Percentiles rank a stretch among this genome's conserved stretches.
Conservation (phyloP, 2,329 filamentous ascomycete genomes). For the Teratosphaeria nubilosa region DNA sequence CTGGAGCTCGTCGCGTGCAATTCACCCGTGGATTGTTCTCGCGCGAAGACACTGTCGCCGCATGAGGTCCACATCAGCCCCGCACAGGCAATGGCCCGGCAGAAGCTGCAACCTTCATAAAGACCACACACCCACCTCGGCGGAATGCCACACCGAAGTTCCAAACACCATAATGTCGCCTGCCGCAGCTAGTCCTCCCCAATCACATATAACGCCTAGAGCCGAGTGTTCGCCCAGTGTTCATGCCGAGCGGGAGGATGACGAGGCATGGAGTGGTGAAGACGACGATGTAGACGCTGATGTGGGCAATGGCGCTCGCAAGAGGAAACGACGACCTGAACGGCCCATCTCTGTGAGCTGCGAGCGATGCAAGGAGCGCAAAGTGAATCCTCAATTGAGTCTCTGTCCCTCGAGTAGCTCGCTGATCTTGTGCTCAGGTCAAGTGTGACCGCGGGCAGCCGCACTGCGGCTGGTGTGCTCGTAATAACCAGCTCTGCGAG, state of each 20-base stretch:
- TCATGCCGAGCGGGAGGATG: slow-evolving; percentile 16
- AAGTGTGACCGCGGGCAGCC: slow-evolving; percentile 70
- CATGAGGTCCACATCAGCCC: neutral
- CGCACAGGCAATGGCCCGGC: neutral
- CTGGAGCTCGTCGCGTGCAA: neutral
- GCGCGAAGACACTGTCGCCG: neutral
- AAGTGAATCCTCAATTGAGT: slow-evolving; percentile 41
- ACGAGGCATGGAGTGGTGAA: slow-evolving; percentile 31
- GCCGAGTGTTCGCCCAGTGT: slow-evolving; percentile 12
- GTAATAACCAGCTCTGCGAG: slow-evolving; percentile 56
- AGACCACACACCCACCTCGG: neutral
- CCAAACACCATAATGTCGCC: neutral
- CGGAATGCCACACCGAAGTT: neutral
- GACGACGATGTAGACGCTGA: slow-evolving; percentile 27
- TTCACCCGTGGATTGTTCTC: neutral
- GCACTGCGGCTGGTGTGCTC: slow-evolving; percentile 62
- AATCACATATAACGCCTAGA: slow-evolving; percentile 7
- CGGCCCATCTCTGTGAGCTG: slow-evolving; percentile 45
- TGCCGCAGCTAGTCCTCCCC: slow-evolving; percentile 1
- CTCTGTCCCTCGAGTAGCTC: neutral
- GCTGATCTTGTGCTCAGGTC: slow-evolving; percentile 12
- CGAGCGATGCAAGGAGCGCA: slow-evolving; percentile 71
- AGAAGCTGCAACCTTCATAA: neutral
- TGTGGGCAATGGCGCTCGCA: slow-evolving; percentile 28
- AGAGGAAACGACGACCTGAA: slow-evolving; percentile 35